Evolutionary conservation across 768 basidiomycete genomes (phyloP).

Genomic region (Hypholoma fasciculare): DNA sequence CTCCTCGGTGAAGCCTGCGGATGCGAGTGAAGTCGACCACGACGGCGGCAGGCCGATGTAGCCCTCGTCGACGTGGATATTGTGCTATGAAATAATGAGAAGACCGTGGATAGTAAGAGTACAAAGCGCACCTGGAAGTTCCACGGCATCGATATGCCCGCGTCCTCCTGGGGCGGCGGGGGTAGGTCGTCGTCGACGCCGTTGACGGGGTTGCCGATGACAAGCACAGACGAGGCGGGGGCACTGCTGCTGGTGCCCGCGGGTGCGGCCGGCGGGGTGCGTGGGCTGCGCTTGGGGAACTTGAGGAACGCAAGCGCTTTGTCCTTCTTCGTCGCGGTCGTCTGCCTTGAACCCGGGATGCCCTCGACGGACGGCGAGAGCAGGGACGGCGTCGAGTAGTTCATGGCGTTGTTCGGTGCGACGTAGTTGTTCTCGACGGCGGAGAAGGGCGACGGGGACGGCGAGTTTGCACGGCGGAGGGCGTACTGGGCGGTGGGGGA

Average conservation of each 20-base stretch:
- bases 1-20: conserved; percentile 66
- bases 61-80: conserved; percentile 80
- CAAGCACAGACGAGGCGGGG: conserved; percentile 3
- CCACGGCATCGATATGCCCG: conserved; percentile 68
- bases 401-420: not conserved
- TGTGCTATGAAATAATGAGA: conserved; percentile 47
- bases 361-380: conserved; percentile 26
- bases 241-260: conserved; percentile 8
- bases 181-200: conserved; percentile 26
- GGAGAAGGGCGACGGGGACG: conserved; percentile 30
- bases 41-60: conserved; percentile 72
- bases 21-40: conserved; percentile 62
- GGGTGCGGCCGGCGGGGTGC: conserved; percentile 17
- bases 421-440: conserved; percentile 5
- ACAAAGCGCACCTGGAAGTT: conserved; percentile 64
- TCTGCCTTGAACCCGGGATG: conserved; percentile 23
- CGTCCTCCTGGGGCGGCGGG: conserved; percentile 43
- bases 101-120: not conserved
- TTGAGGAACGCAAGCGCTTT: conserved; percentile 43
- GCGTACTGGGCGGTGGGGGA: conserved; percentile 35
- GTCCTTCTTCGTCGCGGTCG: conserved; percentile 27
- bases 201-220: conserved; percentile 8
- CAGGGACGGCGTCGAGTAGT: conserved; percentile 29
- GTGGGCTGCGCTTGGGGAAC: conserved; percentile 38
- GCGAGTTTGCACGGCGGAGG: conserved; percentile 31